Evolutionary conservation across 176 grass and related monocot genomes (phyloP).

Genomic region (Hordeum marinum): DNA sequence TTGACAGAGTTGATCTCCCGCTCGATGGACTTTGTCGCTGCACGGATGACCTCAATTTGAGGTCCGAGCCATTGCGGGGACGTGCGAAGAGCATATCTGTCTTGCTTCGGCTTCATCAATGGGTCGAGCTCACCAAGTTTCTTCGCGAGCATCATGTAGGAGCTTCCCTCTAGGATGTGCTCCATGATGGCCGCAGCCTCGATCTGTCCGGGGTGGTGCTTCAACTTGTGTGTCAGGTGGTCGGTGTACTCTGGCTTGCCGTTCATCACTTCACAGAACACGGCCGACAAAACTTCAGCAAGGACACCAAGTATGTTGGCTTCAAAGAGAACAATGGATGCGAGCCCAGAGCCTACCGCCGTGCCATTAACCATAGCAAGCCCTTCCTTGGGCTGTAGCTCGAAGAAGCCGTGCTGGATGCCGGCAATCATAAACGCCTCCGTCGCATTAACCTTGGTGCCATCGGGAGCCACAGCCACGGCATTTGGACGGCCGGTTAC

Average conservation of each 20-base stretch:
- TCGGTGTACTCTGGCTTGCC: constrained; percentile 82
- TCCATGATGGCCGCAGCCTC: constrained; percentile 68
- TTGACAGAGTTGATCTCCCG: constrained; percentile 61
- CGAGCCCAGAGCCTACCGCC: constrained; percentile 21
- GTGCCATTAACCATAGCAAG: constrained; percentile 27
- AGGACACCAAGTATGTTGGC: too few species aligned
- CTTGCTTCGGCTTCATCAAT: constrained; percentile 56
- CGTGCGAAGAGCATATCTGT: constrained; percentile 60
- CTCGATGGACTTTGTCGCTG: constrained; percentile 52
- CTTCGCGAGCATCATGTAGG: constrained; percentile 48
- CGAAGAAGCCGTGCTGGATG: constrained; percentile 18
- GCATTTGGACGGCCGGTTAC: not conserved
- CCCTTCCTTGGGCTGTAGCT: constrained; percentile 29
- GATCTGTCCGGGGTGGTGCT: constrained; percentile 70
- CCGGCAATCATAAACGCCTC: constrained; percentile 14
- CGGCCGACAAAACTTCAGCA: not conserved
- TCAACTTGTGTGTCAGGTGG: constrained; percentile 78
- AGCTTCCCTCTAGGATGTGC: constrained; percentile 50
- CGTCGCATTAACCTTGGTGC: not conserved
- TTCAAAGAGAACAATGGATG: constrained; percentile 10
- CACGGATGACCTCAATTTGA: constrained; percentile 41
- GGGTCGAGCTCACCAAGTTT: constrained; percentile 47
- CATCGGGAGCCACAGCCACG: not conserved
- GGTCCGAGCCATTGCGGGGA: constrained; percentile 39
- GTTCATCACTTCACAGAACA: constrained; percentile 77